Conservation (phyloP, 2,329 filamentous ascomycete species). For the Ascochyta lentis region DNA sequence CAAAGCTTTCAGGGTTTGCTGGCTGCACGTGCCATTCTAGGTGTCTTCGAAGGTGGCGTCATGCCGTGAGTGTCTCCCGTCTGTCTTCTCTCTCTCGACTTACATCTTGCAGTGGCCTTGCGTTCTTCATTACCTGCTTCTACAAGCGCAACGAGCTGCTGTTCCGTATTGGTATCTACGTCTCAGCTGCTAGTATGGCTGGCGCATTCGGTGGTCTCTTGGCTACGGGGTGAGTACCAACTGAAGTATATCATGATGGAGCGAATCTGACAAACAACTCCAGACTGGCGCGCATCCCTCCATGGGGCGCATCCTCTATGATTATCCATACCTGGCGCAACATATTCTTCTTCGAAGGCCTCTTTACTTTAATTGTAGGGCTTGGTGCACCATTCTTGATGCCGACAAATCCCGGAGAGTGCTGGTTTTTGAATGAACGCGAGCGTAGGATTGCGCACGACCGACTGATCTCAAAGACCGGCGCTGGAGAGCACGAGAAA, state of each 20-base stretch:
- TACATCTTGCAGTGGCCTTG: constrained; percentile 52
- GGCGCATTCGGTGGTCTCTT: constrained; percentile 65
- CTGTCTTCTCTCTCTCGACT: neutral
- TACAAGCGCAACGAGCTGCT: constrained; percentile 64
- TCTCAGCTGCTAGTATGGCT: constrained; percentile 62
- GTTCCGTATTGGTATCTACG: constrained; percentile 63
- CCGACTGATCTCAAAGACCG: constrained; percentile 59
- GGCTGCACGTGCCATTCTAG: constrained; percentile 58
- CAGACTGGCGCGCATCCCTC: constrained; percentile 53
- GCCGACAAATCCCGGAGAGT: constrained; percentile 58
- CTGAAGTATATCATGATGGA: neutral
- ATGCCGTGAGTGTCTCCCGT: constrained; percentile 53
- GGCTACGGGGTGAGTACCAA: constrained; percentile 56
- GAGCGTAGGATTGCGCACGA: constrained; percentile 62
- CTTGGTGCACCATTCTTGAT: constrained; percentile 59
- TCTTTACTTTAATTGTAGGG: constrained; percentile 60
- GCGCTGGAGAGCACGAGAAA: constrained; percentile 54
- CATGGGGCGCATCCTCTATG: constrained; percentile 56
- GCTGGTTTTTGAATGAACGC: constrained; percentile 60
- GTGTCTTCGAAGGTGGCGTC: constrained; percentile 64
- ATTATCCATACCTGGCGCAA: constrained; percentile 55
- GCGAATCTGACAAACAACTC: constrained; percentile 3
- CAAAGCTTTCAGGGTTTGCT: constrained; percentile 56
- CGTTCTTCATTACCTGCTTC: constrained; percentile 63
- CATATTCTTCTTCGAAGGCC: constrained; percentile 69